These are phyloP conservation scores for Leccinum subrobustum DNA, from an alignment of 1,284 basidiomycete species.

Conservation along the genomic window DNA sequence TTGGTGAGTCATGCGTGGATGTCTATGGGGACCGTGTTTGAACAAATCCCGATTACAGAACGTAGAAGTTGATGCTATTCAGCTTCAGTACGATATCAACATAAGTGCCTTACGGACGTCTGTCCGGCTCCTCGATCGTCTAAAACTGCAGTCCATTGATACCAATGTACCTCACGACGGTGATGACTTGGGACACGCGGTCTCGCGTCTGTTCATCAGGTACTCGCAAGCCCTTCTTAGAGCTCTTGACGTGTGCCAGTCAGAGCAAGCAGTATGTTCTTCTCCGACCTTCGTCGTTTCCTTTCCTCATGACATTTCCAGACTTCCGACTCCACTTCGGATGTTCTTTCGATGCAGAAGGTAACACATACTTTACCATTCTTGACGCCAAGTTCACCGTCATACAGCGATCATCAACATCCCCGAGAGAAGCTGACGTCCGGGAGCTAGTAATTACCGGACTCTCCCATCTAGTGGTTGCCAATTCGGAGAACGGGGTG, in stretches of 20 bases:
- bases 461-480: slow-evolving; percentile 77
- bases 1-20: slow-evolving; percentile 38
- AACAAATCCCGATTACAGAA: slow-evolving; percentile 20
- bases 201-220: slow-evolving; percentile 76
- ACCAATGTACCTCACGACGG: slow-evolving; percentile 47
- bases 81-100: slow-evolving; percentile 64
- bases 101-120: slow-evolving; percentile 67
- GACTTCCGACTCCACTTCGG: slow-evolving; percentile 52
- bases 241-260: slow-evolving; percentile 53
- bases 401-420: slow-evolving; percentile 44
- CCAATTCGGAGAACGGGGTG: slow-evolving; percentile 87
- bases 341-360: slow-evolving; percentile 50
- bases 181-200: slow-evolving; percentile 67
- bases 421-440: slow-evolving; percentile 58
- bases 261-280: slow-evolving; percentile 43
- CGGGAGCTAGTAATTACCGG: slow-evolving; percentile 75
- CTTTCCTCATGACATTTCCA: slow-evolving; percentile 25
- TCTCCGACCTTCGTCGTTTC: background rate
- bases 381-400: slow-evolving; percentile 5
- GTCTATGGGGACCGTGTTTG: background rate
- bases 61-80: slow-evolving; percentile 32
- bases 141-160: slow-evolving; percentile 67
- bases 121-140: slow-evolving; percentile 74
- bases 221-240: slow-evolving; percentile 69
- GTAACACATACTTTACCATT: slow-evolving; percentile 31